Percentiles rank a stretch among this genome's conserved stretches.
Conservation (phyloP, 257 asterid species). For the Handroanthus guayacan region DNA sequence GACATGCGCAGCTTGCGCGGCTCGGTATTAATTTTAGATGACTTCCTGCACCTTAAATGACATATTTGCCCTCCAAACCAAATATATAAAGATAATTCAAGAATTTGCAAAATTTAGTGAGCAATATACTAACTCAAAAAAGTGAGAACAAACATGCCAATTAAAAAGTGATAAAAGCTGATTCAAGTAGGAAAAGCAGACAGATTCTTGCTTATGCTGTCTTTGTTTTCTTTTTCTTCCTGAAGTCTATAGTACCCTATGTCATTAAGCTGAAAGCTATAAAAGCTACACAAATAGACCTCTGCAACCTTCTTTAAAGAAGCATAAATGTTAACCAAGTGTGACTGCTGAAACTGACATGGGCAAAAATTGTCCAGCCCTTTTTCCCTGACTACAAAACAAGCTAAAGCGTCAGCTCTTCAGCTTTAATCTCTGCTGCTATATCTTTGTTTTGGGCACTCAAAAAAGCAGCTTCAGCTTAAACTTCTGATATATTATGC, state of each 20-base stretch:
- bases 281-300: background rate
- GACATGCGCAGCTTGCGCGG: too few species aligned
- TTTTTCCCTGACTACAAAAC: background rate
- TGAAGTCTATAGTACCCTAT: constrained; percentile 7
- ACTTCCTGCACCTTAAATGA: too few species aligned
- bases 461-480: background rate
- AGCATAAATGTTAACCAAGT: background rate
- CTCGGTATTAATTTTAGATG: too few species aligned
- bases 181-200: background rate
- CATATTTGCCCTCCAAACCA: too few species aligned
- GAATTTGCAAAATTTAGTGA: too few species aligned
- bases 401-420: background rate
- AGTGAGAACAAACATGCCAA: background rate
- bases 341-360: background rate
- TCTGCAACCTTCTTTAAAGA: background rate
- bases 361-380: background rate
- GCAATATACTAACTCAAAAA: too few species aligned
- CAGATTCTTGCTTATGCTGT: background rate
- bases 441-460: background rate
- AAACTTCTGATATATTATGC: background rate
- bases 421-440: background rate
- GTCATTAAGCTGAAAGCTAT: background rate
- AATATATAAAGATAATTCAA: too few species aligned
- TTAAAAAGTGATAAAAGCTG: background rate
- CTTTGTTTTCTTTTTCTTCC: background rate